phyloP scores from a whole-genome alignment of 73 alveolate genomes.

The Stentor roeselii region DNA sequence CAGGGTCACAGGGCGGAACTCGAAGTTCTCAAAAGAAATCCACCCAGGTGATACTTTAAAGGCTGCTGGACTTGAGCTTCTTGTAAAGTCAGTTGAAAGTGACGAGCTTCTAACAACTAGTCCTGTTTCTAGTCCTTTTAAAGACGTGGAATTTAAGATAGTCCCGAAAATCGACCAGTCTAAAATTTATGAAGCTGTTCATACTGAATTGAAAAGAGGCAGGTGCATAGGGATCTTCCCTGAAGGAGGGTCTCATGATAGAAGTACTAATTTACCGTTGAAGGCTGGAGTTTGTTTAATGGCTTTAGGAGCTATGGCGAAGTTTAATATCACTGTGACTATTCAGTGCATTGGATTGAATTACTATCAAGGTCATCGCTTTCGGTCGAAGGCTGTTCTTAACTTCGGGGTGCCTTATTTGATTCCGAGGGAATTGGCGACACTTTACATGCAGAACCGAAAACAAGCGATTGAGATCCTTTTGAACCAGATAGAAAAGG shows the following conservation, averaged over 20 bases:
- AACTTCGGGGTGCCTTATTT: conserved; percentile 88
- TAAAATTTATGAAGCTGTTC: conserved; percentile 77
- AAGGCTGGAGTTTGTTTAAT: conserved; percentile 95
- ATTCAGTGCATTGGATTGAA: conserved; percentile 89
- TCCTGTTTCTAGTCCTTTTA: conserved; percentile 34
- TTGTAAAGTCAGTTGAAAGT: conserved; percentile 48
- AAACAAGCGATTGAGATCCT: conserved; percentile 73
- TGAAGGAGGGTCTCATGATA: conserved; percentile 97
- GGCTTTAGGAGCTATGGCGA: conserved; percentile 93
- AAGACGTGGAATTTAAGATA: conserved; percentile 48
- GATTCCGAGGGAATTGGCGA: conserved; percentile 66
- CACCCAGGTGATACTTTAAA: conserved; percentile 49
- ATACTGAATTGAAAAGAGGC: conserved; percentile 68
- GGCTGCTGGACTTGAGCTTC: conserved; percentile 39
- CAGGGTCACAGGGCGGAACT: conserved; percentile 51
- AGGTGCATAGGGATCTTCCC: conserved; percentile 95
- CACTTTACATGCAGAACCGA: conserved; percentile 63
- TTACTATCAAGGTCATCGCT: conserved; percentile 82
- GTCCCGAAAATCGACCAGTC: conserved; percentile 92
- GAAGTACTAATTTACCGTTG: conserved; percentile 76
- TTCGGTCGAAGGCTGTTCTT: conserved; percentile 86
- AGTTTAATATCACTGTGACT: conserved; percentile 68
- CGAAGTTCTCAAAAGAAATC: conserved; percentile 52
- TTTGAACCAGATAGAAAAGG: conserved; percentile 71
- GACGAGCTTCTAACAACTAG: conserved; percentile 27